These are phyloP conservation scores for Hansenula lynferdii DNA, from an alignment of 1,139 yeast genomes.

Conservation along the genomic window DNA sequence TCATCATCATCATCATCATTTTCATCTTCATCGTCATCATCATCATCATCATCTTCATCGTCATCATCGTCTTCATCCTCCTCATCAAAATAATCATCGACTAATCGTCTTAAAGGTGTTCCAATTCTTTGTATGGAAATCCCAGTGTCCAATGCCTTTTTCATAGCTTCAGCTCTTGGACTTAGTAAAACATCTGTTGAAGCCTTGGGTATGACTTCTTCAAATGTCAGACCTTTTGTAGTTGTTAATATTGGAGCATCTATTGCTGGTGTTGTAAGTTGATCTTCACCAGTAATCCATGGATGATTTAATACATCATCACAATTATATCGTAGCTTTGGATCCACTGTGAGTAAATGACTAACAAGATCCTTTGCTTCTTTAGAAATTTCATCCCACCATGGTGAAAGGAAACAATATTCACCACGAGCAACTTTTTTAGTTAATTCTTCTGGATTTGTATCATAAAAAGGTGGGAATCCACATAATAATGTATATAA, in stretches of 20 bases:
- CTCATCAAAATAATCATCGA: slow-evolving; percentile 22
- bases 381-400: slow-evolving; percentile 93
- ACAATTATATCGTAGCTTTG: slow-evolving; percentile 67
- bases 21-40: slow-evolving; percentile 13
- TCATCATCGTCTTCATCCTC: slow-evolving; percentile 21
- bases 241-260: slow-evolving; percentile 44
- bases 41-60: slow-evolving; percentile 17
- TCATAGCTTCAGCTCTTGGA: slow-evolving; percentile 25
- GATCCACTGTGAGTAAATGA: slow-evolving; percentile 79
- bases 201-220: slow-evolving; percentile 19
- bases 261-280: slow-evolving; percentile 44
- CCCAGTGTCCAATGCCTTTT: slow-evolving; percentile 78
- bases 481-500: slow-evolving; percentile 87
- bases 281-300: slow-evolving; percentile 42
- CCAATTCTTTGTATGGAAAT: slow-evolving; percentile 92
- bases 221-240: slow-evolving; percentile 17
- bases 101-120: slow-evolving; percentile 19
- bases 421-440: slow-evolving; percentile 81
- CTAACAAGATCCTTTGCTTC: slow-evolving; percentile 81
- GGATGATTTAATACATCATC: slow-evolving; percentile 81
- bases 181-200: slow-evolving; percentile 7
- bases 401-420: slow-evolving; percentile 78
- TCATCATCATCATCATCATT: slow-evolving; percentile 11
- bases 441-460: slow-evolving; percentile 72
- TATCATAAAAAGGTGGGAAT: slow-evolving; percentile 95